Percentiles rank a stretch among this genome's conserved stretches.
phyloP scores from a whole-genome alignment of 305 asterid genomes.

The Rubia peregrina region DNA sequence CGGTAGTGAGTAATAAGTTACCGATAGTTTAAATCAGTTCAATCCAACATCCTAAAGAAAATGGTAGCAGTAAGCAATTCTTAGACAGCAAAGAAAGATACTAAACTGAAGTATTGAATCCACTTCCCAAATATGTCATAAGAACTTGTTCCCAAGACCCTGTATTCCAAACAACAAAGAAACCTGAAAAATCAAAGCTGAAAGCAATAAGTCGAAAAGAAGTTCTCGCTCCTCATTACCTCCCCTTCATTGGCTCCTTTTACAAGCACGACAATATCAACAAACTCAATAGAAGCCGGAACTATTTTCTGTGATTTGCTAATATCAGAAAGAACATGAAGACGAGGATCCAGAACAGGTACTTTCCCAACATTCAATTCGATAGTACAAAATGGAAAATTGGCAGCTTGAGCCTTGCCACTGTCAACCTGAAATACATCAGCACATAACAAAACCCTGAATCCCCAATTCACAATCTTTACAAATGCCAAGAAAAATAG shows the following conservation, averaged over 20 bases:
- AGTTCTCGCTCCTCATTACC: conserved; percentile 34
- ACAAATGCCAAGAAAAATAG: not conserved
- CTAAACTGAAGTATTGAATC: not conserved
- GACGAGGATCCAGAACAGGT: conserved; percentile 91
- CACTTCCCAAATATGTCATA: not conserved
- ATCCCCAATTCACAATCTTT: not conserved
- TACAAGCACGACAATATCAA: conserved; percentile 95
- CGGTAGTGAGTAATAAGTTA: no score
- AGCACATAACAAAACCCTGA: not conserved
- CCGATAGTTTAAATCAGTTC: no score
- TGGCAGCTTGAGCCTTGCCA: conserved; percentile 97
- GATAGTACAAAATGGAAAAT: conserved; percentile 91
- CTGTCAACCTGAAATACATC: conserved; percentile 62
- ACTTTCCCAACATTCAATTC: conserved; percentile 95
- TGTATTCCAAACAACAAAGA: not conserved
- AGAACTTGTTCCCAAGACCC: not conserved
- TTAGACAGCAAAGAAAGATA: no score
- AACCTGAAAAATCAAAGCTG: not conserved
- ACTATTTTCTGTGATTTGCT: conserved; percentile 80
- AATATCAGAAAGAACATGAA: conserved; percentile 64
- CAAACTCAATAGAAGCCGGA: conserved; percentile 94
- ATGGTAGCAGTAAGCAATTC: no score
- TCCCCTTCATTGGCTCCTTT: conserved; percentile 99
- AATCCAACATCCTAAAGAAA: no score
- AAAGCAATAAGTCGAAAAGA: not conserved